Percentiles rank a stretch among this genome's conserved stretches.
Evolutionary conservation across 2,329 filamentous ascomycete genomes (phyloP).

Genomic region (Colletotrichum shisoi): DNA sequence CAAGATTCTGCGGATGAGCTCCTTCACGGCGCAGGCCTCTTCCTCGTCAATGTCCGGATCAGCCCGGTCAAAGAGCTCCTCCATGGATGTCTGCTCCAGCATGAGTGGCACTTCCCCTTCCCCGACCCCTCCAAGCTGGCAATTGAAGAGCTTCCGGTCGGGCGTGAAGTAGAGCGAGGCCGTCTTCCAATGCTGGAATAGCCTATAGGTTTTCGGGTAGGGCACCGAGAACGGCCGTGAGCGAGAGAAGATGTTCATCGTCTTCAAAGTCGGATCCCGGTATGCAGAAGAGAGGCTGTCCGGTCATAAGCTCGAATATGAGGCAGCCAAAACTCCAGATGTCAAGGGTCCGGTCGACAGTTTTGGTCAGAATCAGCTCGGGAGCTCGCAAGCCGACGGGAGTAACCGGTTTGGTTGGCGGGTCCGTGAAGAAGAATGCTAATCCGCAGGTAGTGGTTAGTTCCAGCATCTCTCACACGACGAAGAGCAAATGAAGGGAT

Average conservation of each 20-base stretch:
- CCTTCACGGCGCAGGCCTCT: conserved; percentile 43
- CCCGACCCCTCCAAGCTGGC: conserved; percentile 41
- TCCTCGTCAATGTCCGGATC: conserved; percentile 42
- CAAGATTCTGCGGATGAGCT: conserved; percentile 45
- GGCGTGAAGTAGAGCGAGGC: conserved; percentile 44
- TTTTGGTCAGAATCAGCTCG: conserved; percentile 44
- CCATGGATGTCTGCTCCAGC: conserved; percentile 42
- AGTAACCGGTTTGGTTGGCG: too few species aligned
- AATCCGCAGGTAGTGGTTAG: too few species aligned
- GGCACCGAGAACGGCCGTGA: conserved; percentile 41
- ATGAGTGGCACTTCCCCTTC: conserved; percentile 42
- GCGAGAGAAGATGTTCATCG: conserved; percentile 42
- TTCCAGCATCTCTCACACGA: too few species aligned
- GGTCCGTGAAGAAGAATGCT: too few species aligned
- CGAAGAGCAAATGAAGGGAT: too few species aligned
- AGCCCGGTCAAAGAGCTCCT: conserved; percentile 44
- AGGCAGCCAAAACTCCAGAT: conserved; percentile 48
- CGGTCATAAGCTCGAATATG: conserved; percentile 46
- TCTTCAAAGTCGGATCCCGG: conserved; percentile 39
- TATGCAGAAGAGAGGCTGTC: conserved; percentile 44
- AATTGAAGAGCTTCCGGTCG: conserved; percentile 44
- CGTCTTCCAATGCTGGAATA: conserved; percentile 42
- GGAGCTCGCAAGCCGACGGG: conserved; percentile 39
- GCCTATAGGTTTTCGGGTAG: conserved; percentile 41
- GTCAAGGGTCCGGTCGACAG: conserved; percentile 42